phyloP scores from a whole-genome alignment of 768 basidiomycete species.

The Lactarius sp. region DNA sequence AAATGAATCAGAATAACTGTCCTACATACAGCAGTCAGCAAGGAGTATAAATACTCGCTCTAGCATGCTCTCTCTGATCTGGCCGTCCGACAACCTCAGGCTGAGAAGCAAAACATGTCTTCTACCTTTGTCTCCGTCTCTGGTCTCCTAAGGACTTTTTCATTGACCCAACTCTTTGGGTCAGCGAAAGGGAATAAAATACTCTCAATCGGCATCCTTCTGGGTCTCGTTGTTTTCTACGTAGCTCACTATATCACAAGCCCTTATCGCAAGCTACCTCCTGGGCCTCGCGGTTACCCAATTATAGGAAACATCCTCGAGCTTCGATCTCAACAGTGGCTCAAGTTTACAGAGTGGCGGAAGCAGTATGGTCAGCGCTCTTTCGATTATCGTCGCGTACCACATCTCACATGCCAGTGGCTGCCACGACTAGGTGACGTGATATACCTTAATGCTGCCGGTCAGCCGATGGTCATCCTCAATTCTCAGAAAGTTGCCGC shows the following conservation, averaged over 20 bases:
- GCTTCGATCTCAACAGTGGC: constrained; percentile 19
- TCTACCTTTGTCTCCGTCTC: neutral
- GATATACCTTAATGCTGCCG: constrained; percentile 27
- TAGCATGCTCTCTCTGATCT: neutral
- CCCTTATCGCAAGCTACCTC: constrained; percentile 19
- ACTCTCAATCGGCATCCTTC: constrained; percentile 16
- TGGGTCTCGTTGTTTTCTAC: neutral
- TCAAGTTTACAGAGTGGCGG: constrained; percentile 23
- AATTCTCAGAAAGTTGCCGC: constrained; percentile 29
- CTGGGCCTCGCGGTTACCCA: constrained; percentile 20
- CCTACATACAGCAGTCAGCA: no score
- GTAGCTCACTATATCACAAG: constrained; percentile 6
- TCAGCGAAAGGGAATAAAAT: constrained; percentile 8
- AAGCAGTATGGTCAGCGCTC: constrained; percentile 15
- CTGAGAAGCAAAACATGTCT: neutral
- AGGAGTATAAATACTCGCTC: neutral
- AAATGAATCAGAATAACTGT: no score
- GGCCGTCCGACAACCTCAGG: no score
- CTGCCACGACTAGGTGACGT: constrained; percentile 5
- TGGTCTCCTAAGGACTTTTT: neutral
- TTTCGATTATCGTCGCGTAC: neutral
- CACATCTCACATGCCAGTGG: neutral
- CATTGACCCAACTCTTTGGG: neutral
- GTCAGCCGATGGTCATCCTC: constrained; percentile 29
- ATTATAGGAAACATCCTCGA: constrained; percentile 21